phyloP scores from a whole-genome alignment of 306 rosid genomes.

The Lathyrus aphaca region DNA sequence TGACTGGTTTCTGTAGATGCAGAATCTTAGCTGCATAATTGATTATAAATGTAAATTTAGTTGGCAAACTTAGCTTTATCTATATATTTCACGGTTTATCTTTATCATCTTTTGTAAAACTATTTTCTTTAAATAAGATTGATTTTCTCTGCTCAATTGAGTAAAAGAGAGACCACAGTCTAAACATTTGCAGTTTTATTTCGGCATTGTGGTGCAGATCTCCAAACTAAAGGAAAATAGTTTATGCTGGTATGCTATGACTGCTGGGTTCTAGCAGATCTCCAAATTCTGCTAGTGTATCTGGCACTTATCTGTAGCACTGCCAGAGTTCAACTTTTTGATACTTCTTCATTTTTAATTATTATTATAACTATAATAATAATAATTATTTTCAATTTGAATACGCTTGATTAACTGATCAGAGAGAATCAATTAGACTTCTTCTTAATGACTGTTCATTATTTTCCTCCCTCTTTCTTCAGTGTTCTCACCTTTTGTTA shows the following conservation, averaged over 20 bases:
- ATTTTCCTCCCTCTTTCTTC: not conserved
- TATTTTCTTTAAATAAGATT: too few species aligned
- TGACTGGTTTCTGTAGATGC: conserved; percentile 8
- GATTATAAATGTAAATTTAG: not conserved
- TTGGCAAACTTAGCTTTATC: too few species aligned
- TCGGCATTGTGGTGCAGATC: conserved; percentile 28
- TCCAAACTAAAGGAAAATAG: conserved; percentile 10
- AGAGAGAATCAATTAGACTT: conserved; percentile 20
- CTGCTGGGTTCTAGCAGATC: not conserved
- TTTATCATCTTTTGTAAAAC: too few species aligned
- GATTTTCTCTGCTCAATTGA: too few species aligned
- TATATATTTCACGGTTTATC: too few species aligned
- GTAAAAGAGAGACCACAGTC: too few species aligned
- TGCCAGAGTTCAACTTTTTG: conserved; percentile 19
- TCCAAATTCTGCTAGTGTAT: not conserved
- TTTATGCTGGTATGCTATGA: conserved; percentile 9
- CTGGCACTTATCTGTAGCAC: conserved; percentile 15
- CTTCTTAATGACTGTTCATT: conserved; percentile 3
- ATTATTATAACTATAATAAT: not conserved
- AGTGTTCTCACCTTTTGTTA: conserved; percentile 8
- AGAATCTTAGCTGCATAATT: not conserved
- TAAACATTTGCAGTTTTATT: not conserved
- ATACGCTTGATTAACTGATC: not conserved
- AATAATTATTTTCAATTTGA: not conserved
- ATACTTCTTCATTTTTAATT: not conserved